These are phyloP conservation scores for Calonectria ilicicola DNA, from an alignment of 2,329 filamentous ascomycete species.

Conservation along the genomic window DNA sequence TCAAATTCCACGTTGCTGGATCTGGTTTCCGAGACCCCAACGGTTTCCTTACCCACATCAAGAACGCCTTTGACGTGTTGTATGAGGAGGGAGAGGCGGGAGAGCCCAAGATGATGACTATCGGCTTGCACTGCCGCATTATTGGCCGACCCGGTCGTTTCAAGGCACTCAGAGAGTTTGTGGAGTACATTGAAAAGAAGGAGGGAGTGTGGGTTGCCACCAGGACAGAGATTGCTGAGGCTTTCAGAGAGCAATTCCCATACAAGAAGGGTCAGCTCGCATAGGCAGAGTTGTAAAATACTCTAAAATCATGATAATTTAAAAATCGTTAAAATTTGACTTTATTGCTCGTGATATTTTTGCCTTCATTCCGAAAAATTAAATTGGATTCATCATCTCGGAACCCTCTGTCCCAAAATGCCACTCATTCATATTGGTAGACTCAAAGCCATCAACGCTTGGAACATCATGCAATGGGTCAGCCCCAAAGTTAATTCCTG, in stretches of 20 bases:
- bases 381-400: neutral
- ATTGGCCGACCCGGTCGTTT: slow-evolving; percentile 65
- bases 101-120: slow-evolving; percentile 68
- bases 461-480: neutral
- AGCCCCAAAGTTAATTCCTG: neutral
- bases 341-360: neutral
- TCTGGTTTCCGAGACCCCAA: slow-evolving; percentile 58
- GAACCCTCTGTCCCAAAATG: neutral
- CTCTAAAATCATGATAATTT: neutral
- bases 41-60: slow-evolving; percentile 60
- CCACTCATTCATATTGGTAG: neutral
- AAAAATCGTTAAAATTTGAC: too few relatives aligned
- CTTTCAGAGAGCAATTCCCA: slow-evolving; percentile 60
- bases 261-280: slow-evolving; percentile 56
- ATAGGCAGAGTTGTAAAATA: neutral
- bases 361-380: neutral
- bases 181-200: slow-evolving; percentile 64
- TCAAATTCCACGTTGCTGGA: slow-evolving; percentile 53
- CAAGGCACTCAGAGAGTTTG: slow-evolving; percentile 62
- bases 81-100: slow-evolving; percentile 63
- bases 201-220: slow-evolving; percentile 67
- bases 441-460: neutral
- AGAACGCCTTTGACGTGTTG: slow-evolving; percentile 64
- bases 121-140: slow-evolving; percentile 65
- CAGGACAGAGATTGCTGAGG: slow-evolving; percentile 63